Base-by-base conservation (phyloP, 306 rosid species). In the Heteromeles arbutifolia region DNA sequence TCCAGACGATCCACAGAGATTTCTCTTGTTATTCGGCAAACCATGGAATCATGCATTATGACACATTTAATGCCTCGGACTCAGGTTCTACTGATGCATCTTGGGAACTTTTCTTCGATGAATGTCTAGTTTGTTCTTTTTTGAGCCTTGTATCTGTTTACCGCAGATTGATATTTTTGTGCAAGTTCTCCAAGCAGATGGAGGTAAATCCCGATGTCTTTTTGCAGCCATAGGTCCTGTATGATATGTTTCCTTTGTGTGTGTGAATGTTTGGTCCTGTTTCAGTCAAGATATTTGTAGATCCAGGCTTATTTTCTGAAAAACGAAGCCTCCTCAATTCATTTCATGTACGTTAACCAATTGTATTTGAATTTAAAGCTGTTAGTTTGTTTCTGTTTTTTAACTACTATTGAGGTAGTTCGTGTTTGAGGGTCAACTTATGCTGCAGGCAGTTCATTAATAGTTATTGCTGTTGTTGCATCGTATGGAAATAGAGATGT, bases 111-210 rank as follows among this genome's bases (percentile, higher is more conserved):
- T 63, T 79, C 34, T 75, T 80, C 58, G 34, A 69, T 73, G 59
- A 29, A 25, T 41, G 37, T 17, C 53, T 64, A 19, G 56, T 50
- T 81, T 17, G 62, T 45, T 76, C 67, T 61, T 53, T 80, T 74
- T 32, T 80, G 57, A 82, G 70, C 64, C 63, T 69, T 74, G 67
- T 70, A 70, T 67, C 26, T 77, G 6, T 39, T 62, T 29, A 52
- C 50, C 81, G 74, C 90, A 94, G 98, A 91, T 93, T 65, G 97
- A 93, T 85, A 90, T 93, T 77, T 91, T 88, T 81, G 96, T 91
- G 70, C 97, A 91, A 90, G 91, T 94, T 82, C 91, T 94, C 63
- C 98, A 94, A 87, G 98, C 96, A 41, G 97, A 94, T 85, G 98
- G 97, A 81, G 97, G 98, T 93, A 84, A 75, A 29, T 64, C 61